Evolutionary conservation across 164 flowering plant genomes (phyloP).

Genomic region (Annona squamosa): DNA sequence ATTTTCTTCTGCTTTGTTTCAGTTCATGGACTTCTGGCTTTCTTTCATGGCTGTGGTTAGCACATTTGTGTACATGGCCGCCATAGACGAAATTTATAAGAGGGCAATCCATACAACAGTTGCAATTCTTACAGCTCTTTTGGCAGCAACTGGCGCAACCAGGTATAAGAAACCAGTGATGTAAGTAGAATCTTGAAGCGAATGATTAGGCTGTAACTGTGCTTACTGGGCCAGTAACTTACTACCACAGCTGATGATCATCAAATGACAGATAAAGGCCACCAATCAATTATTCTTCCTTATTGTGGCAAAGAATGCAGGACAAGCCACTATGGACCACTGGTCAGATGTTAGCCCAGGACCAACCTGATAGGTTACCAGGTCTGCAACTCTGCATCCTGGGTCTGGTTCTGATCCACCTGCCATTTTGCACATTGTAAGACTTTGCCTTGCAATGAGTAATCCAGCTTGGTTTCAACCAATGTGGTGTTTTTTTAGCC

Average conservation of each 20-base stretch:
- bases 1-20: constrained; percentile 15
- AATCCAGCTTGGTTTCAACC: neutral
- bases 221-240: neutral
- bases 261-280: neutral
- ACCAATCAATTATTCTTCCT: neutral
- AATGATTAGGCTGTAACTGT: neutral
- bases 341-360: neutral
- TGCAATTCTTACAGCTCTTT: constrained; percentile 77
- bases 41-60: constrained; percentile 81
- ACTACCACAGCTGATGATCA: neutral
- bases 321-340: neutral
- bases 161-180: constrained; percentile 35
- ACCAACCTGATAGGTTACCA: neutral
- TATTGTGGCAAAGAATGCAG: neutral
- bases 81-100: constrained; percentile 48
- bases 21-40: constrained; percentile 95
- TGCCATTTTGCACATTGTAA: neutral
- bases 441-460: neutral
- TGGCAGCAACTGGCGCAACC: constrained; percentile 78
- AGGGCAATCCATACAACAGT: constrained; percentile 72
- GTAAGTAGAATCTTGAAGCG: neutral
- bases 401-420: neutral
- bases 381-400: neutral
- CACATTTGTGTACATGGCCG: constrained; percentile 56
- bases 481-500: neutral